These are phyloP conservation scores for Ogataea pini DNA, from an alignment of 805 yeast species.

Conservation along the genomic window DNA sequence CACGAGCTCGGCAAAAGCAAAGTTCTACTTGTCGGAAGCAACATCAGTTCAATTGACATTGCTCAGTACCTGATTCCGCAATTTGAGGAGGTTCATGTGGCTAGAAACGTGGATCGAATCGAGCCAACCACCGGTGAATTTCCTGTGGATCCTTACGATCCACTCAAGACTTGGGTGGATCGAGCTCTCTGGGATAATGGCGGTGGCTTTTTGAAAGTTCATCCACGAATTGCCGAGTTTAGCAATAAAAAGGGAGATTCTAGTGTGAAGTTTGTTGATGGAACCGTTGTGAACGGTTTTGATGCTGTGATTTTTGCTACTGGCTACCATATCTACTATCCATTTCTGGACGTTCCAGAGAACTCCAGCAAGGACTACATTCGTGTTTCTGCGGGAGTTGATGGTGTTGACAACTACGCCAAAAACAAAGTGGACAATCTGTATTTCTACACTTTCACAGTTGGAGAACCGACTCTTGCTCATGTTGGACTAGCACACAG, in stretches of 20 bases:
- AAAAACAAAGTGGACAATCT: slow-evolving; percentile 17
- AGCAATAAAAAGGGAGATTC: slow-evolving; percentile 35
- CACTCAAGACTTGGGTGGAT: slow-evolving; percentile 48
- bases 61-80: slow-evolving; percentile 43
- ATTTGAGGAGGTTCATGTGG: slow-evolving; percentile 22
- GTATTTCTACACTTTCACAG: slow-evolving; percentile 35
- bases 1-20: slow-evolving; percentile 39
- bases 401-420: slow-evolving; percentile 20
- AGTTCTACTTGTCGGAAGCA: slow-evolving; percentile 68
- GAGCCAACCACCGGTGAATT: slow-evolving; percentile 15
- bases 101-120: slow-evolving; percentile 4
- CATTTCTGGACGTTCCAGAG: slow-evolving; percentile 43
- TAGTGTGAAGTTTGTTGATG: slow-evolving; percentile 49
- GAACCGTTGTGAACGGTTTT: slow-evolving; percentile 43
- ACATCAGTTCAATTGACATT: slow-evolving; percentile 72
- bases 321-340: slow-evolving; percentile 64
- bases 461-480: slow-evolving; percentile 43
- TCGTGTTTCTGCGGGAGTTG: slow-evolving; percentile 37
- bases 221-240: slow-evolving; percentile 43
- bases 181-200: slow-evolving; percentile 47
- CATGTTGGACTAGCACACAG: slow-evolving; percentile 40
- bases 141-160: slow-evolving; percentile 34
- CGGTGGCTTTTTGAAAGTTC: slow-evolving; percentile 41
- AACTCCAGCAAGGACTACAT: slow-evolving; percentile 30
- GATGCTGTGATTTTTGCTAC: slow-evolving; percentile 68